Base-by-base conservation (phyloP, 2,329 filamentous ascomycete genomes). In the Bertia moriformis region DNA sequence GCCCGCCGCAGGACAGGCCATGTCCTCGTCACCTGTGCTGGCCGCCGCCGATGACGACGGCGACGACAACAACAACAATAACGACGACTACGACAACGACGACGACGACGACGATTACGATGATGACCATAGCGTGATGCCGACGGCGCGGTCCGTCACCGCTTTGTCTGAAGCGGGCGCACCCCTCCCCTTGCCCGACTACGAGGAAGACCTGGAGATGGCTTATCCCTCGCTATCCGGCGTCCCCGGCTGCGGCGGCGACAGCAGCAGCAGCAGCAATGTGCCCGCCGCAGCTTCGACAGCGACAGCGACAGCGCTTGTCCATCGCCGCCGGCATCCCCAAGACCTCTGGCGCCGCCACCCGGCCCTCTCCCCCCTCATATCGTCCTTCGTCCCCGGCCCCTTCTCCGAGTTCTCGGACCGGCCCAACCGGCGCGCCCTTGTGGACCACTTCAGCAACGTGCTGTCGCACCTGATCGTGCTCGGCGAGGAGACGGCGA, bases 391-490 rank as follows among this genome's bases (percentile, higher is more conserved):
- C 41, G 59, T 63, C 57, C 61, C 64, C 22, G 53, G 59, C 30
- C 56, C 61, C 5, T 55, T 74, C 47, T 60, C 62, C 37, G 73
- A 78, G 42, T 77, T 77, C 48, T 69, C 71, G 2, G 60, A 63
- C 10, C 64, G 61, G 13, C 62, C 61, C 18, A 70, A 71, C 45
- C 64, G 72, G 4, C 65, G 74, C 7, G 65, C 62, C 2, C 56
- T 78, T 18, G 61, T 79, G 12, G 69, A 73, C 44, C 72, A 79
- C 54, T 78, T 78, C 46, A 73, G 71, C 58, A 76, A 74, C 44
- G 68, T 75, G 12, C 51, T 79, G 15, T 77, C 73, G 0, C 74
- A 77, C 51, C 59, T 78, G n/a, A 75, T 79, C 33, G 74, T 78
- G 15, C 71, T 78, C 45, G 64, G 72, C 20, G 73, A 78, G 50